Evolutionary conservation across 345 rosid species (phyloP).

Genomic region (Zanthoxylum bungeanum): DNA sequence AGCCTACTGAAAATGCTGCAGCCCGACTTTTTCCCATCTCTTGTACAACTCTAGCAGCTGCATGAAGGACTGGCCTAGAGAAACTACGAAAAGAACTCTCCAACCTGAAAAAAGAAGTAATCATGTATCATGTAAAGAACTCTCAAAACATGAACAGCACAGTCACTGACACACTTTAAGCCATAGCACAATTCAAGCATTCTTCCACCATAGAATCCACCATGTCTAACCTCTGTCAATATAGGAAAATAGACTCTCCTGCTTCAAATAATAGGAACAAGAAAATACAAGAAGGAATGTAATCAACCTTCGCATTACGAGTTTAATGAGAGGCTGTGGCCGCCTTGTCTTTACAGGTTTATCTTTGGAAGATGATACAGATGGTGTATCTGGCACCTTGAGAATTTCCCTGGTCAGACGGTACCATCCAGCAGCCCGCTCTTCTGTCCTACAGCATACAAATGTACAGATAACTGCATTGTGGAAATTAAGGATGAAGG

Average conservation of each 20-base stretch:
- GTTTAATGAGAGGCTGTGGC: slow-evolving; percentile 93
- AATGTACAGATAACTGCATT: slow-evolving; percentile 3
- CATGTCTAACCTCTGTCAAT: neutral
- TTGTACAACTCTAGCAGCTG: slow-evolving; percentile 97
- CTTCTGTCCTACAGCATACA: slow-evolving; percentile 65
- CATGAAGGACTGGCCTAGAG: slow-evolving; percentile 98
- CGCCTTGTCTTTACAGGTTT: slow-evolving; percentile 88
- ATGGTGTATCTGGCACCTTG: slow-evolving; percentile 92
- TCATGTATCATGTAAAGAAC: slow-evolving; percentile 8
- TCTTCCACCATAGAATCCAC: neutral
- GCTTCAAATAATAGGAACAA: neutral
- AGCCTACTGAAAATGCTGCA: slow-evolving; percentile 91
- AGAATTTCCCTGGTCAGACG: slow-evolving; percentile 95
- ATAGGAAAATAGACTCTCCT: neutral
- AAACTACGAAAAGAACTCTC: slow-evolving; percentile 99
- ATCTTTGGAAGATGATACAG: slow-evolving; percentile 65
- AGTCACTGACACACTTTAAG: neutral
- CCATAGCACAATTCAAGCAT: neutral
- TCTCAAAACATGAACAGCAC: neutral
- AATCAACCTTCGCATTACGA: slow-evolving; percentile 93
- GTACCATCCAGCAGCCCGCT: slow-evolving; percentile 98
- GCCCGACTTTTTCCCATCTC: slow-evolving; percentile 99
- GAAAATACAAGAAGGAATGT: slow-evolving; percentile 7
- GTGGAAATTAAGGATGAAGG: neutral
- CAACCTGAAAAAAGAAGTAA: slow-evolving; percentile 46